Evolutionary conservation across 2,329 filamentous ascomycete species (phyloP).

Genomic region (Colletotrichum sp.): DNA sequence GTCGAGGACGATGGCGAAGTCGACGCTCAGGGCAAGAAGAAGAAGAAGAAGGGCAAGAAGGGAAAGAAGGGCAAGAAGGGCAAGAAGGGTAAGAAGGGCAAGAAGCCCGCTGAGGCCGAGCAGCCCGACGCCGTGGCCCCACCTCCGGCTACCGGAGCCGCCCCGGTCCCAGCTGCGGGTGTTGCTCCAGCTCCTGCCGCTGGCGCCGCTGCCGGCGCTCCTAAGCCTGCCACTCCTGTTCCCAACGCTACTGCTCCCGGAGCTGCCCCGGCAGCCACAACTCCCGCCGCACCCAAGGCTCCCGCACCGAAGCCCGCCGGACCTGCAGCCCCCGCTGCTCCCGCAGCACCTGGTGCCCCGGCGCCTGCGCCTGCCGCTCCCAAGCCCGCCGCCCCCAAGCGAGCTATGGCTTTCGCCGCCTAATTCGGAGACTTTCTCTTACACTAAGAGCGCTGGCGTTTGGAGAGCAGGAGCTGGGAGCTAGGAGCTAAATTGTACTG

Average conservation of each 20-base stretch:
- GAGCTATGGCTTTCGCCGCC: not conserved
- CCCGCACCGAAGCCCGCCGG: not conserved
- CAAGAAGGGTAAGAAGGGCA: constrained; percentile 1
- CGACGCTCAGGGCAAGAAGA: constrained; percentile 10
- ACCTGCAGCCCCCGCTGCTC: not conserved
- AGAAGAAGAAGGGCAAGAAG: constrained; percentile 19
- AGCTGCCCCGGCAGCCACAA: not conserved
- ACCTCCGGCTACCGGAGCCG: not conserved
- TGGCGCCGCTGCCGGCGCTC: not conserved
- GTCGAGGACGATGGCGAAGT: not conserved
- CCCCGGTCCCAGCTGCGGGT: not conserved
- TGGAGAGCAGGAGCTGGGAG: not conserved
- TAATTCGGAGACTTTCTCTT: not conserved
- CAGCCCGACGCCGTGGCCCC: not conserved
- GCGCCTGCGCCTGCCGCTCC: not conserved
- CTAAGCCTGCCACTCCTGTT: not conserved
- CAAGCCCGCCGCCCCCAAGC: not conserved
- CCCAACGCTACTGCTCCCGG: not conserved
- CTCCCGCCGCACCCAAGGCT: not conserved
- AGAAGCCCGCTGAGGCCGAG: not conserved
- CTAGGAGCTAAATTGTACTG: not conserved
- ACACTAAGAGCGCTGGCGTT: not conserved
- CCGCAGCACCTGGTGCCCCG: not conserved
- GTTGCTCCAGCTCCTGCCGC: not conserved
- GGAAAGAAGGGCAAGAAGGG: constrained; percentile 18